Base-by-base conservation (phyloP, 208 protist species). In the Trichomonas gallinae region DNA sequence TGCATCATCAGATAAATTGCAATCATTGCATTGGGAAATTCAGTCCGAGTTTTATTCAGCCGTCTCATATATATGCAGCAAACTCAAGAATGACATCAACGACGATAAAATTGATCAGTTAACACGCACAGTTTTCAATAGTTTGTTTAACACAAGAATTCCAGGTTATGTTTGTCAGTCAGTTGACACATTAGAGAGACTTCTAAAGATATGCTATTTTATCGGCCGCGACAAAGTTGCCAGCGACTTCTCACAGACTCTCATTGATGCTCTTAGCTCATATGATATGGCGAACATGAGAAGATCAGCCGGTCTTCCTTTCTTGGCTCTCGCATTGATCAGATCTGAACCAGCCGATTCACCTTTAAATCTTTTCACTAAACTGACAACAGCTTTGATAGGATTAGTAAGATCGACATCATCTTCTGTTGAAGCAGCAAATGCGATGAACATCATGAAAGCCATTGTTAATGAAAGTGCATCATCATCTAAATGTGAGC, bases 271-370 rank as follows among this genome's bases (percentile, higher is more conserved):
- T 51, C 11, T 93, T 0, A 26, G 10, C 26, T 1, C 0, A 1
- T 93, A 48, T 93, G 87, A 93, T 51, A 93, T 93, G 87, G 44
- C 40, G 4, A 42, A 93, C n/a, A 93, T 93, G 87, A 8, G 87
- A 0, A 34, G 87, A 48, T 48, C 40, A 49, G 87, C 87, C 2
- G 87, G 87, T 34, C 44, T 93, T 51, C 87, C 87, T 38, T 93
- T 58, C 44, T n/a, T 93, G 10, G 23, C 87, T n/a, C 2, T 58
- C 1, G 44, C 87, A 10, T 93, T 93, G 45, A 93, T 93, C 9
- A 48, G 45, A 93, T 34, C n/a, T 38, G 45, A 93, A 48, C 13
- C 11, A 44, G 44, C 42, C 0, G 26, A 8, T 72, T 72, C 58
- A 72, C 58, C 58, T 31, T 21, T 72, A 26, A 72, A 72, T 26